Base-by-base conservation (phyloP, 129 eudicot genomes). In the Lactuca sativa region DNA sequence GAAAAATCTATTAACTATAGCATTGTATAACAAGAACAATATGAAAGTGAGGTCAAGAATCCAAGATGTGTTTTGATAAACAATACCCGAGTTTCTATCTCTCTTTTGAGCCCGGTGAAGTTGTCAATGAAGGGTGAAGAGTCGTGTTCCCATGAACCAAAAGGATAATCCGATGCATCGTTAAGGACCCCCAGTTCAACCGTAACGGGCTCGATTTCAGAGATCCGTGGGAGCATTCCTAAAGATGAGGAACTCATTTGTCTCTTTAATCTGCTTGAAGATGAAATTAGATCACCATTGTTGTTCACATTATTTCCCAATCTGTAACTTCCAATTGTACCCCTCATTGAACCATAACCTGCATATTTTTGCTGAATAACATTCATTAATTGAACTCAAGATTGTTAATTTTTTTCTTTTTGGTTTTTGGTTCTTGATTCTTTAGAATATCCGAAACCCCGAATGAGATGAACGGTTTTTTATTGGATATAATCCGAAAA, bases 61-160 rank as follows among this genome's bases (percentile, higher is more conserved):
- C 18, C 18, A 51, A 17, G 6, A n/a, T 43, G 33, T 55, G 18
- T 14, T n/a, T 0, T 13, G 3, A 11, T 49, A 32, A 78, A 56
- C 62, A 55, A 43, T 82, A 89, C 96, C 90, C 73, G 86, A 79
- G 54, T 51, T 62, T 72, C 74, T 18, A 75, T 55, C 73, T 84
- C 95, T 76, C 90, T 78, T 78, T 80, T 88, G 47, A 91, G 80
- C 61, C 82, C 88, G 61, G 73, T 74, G 56, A 72, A 86, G 62
- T 63, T 90, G 37, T 82, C 88, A 0, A 66, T 59, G 41, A 82
- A 85, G 21, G 77, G 77, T 12, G 82, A 67, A 73, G 96, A 53
- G 66, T 84, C 88, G 37, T 75, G 85, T 62, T 69, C 81, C 98
- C 96, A 89, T 3, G 91, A 74, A 74, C 85, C 66, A 52, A 81